Base-by-base conservation (phyloP, 495 filamentous ascomycete species). In the Penicillium argentinense region DNA sequence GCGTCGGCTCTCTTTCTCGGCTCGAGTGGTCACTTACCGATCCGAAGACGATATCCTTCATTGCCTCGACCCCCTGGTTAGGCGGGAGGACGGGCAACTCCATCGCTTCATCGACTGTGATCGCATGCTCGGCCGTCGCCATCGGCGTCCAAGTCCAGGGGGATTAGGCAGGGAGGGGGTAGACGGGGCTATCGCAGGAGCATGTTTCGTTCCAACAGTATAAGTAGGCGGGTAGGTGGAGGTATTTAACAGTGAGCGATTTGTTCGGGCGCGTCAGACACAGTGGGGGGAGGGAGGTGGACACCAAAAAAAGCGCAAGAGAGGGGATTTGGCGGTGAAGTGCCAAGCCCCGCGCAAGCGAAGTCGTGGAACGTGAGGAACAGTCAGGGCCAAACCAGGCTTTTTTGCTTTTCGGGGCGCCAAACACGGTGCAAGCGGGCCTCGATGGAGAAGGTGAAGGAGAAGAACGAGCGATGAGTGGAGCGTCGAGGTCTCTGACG, bases 21-120 rank as follows among this genome's bases (percentile, higher is more conserved):
- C n/a, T n/a, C n/a, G 44, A 9, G 9, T 9, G 0, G 14, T 51
- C 8, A 74, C 86, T 72, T 69, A 92, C 88, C 42, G 89, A 95
- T 60, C 89, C 89, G 65, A 87, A 95, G 34, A 80, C 53, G 39
- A 95, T 79, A 59, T 95, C 89, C 66, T 95, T 89, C 39, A 88
- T 55, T 37, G 86, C 84, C 54, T 89, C 85, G 45, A 84, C 64
- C 18, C 75, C 74, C 34, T 83, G 79, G 42, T 77, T 75, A 39
- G 78, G 65, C 24, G 69, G 65, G 16, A 75, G 63, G 37, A 65
- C 50, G 47, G 67, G 69, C 32, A 71, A 63, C 49, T 70, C 64
- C 66, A 69, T 69, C 47, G 66, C 44, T 48, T 63, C 67, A 54
- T 72, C 67, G 49, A 69, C 54, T 26, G 54, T 49, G 57, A 64